Percentiles rank a stretch among this genome's conserved stretches.
Conservation (phyloP, 331 rosid genomes). For the Rosa hybrid region DNA sequence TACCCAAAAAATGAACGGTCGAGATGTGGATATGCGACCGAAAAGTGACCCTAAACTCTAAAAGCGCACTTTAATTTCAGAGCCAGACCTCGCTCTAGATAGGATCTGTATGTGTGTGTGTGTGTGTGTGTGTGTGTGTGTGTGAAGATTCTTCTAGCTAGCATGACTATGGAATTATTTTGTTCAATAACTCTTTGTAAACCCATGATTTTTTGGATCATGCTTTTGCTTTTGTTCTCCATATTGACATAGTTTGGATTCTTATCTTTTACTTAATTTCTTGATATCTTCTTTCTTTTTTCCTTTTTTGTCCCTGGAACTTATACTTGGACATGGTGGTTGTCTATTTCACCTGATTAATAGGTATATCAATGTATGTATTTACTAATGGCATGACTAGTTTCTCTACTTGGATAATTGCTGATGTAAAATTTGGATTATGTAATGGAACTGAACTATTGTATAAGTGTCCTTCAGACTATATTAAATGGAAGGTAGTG, state of each 20-base stretch:
- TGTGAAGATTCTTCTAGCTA: background rate
- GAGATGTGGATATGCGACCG: no score
- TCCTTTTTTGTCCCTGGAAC: background rate
- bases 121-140: no score
- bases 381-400: background rate
- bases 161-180: background rate
- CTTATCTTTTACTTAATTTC: background rate
- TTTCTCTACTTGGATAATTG: slow-evolving; percentile 13
- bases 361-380: slow-evolving; percentile 2
- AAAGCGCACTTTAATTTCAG: no score
- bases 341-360: background rate
- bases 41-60: no score
- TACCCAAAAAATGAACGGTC: no score
- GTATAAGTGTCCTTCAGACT: background rate
- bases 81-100: no score
- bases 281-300: background rate
- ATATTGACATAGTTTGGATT: background rate
- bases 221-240: background rate
- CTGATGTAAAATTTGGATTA: slow-evolving; percentile 9
- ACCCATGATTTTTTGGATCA: background rate
- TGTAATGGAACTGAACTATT: background rate
- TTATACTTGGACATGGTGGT: slow-evolving; percentile 9
- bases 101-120: no score
- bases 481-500: background rate
- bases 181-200: background rate